Evolutionary conservation across 352 stramenopile genomes (phyloP), one percentile per base, ranked within the genome.

Genomic region (Halophytophthora polymorphica): DNA sequence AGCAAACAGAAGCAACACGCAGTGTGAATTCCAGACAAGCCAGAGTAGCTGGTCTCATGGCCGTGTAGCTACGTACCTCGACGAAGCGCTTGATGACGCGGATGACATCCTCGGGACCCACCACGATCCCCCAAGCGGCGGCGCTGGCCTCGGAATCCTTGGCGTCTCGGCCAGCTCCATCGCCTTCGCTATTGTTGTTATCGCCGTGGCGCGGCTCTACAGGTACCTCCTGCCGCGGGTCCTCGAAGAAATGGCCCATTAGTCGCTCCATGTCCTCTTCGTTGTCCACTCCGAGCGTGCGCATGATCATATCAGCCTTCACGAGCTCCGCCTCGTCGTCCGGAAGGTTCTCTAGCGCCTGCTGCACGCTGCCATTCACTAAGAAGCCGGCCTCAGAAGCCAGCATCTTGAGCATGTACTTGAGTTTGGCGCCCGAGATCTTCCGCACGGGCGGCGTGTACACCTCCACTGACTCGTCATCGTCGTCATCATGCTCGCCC

Each of bases 381-480:
- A 97, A 61, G 45, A 97, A 97, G 0, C 85, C 89, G 8, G 89
- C 88, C 53, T 97, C 90, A 2, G 67, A 67, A 0, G 83, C 71
- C 6, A 97, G 63, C 58, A 97, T 69, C 60, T 86, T 80, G 33
- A 96, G 70, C 80, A 97, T 95, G 56, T 89, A 80, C 62, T 93
- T 91, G 36, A 97, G 65, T 55, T 96, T 95, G 0, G 69, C 60
- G 10, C 83, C 76, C 19, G 81, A 87, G 55, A 96, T 83, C 50
- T 88, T 83, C 46, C 73, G 73, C 31, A 80, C 69, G 0, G 53
- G 45, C 1, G 62, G 64, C 7, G 74, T 52, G n/a, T 80, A 71
- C 1, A 69, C 50, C 29, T 90, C 75, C 34, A 59, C 62, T 15
- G 77, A 85, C n/a, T 71, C 73, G 36, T 88, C 73, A 22, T 70